A percentile compares a stretch with the other conserved stretches of the same genome.
Conservation (phyloP, 2,329 filamentous ascomycete species). For the Aspergillus sp. region DNA sequence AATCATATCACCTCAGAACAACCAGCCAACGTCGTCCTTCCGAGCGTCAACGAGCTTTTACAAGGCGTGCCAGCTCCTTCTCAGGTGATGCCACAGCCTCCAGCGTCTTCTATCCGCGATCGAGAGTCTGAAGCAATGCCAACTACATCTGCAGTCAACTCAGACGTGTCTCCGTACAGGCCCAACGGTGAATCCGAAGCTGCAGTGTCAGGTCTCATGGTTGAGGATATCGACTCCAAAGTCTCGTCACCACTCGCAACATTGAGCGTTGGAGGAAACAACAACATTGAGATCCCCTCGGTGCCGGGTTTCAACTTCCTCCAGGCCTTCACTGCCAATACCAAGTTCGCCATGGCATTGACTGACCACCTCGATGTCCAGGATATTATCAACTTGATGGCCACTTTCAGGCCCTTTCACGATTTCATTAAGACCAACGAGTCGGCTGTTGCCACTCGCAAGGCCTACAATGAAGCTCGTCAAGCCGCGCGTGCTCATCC, state of each 20-base stretch:
- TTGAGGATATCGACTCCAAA: neutral
- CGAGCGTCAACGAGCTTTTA: neutral
- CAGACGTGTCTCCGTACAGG: no score
- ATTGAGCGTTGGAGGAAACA: no score
- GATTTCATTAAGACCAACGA: conserved; percentile 59
- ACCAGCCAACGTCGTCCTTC: neutral
- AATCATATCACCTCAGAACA: neutral
- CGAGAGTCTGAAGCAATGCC: neutral
- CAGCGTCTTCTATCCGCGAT: neutral
- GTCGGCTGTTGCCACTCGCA: conserved; percentile 57
- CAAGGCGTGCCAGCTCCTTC: neutral
- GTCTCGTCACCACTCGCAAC: no score
- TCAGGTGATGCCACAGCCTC: neutral
- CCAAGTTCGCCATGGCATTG: conserved; percentile 57
- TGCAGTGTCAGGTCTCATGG: neutral
- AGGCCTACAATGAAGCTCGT: conserved; percentile 55
- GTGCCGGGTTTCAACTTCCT: conserved; percentile 12
- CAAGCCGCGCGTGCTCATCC: conserved; percentile 39
- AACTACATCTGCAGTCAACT: no score
- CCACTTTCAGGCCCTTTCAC: conserved; percentile 62
- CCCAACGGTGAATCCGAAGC: neutral
- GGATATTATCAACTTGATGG: conserved; percentile 6
- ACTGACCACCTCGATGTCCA: conserved; percentile 41
- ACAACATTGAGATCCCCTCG: no score
- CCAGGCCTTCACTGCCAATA: conserved; percentile 11